Evolutionary conservation across 768 basidiomycete species (phyloP), one percentile per base, ranked within the genome.

Genomic region (Lactarius indigo): DNA sequence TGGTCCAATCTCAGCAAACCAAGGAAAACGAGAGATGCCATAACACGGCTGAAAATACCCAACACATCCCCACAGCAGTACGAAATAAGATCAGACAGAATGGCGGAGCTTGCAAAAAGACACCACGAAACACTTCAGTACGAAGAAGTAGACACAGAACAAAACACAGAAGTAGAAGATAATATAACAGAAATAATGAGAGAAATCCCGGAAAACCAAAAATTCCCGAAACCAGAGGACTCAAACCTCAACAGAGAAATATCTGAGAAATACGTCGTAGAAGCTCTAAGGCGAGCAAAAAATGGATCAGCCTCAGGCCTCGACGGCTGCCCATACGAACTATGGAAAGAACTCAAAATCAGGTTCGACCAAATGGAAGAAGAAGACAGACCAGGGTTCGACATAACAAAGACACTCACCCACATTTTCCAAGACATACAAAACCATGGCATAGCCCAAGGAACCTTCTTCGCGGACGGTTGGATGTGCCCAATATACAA

Each of bases 401-500:
- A 66, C 37, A 59, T 67, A 8, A 35, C 5, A 6, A 33, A 28
- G 3, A 8, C 13, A 1, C 57, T 63, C 13, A 57, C 42, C 2
- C 1, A 17, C 0, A 1, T 67, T 0, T 59, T 60, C 41, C 10
- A 59, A 1, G 57, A 67, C 28, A 64, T 64, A 1, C 61, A 64
- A 42, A 26, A 3, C 0, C 30, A 59, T 1, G 57, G 66, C 0
- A 28, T 31, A 0, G 4, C 28, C 1, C 8, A 17, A 2, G 3
- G 20, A 5, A 23, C 65, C 0, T 13, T 52, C 23, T 83, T 79
- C 58, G 30, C 74, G 0, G 55, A 72, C 8, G 81, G 80, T 0
- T 74, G 72, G 71, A 73, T 77, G 64, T 73, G 78, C 73, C 79
- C 77, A 0, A 33, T 83, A 0, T 82, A 78, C 63, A 83, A 83